phyloP scores from a whole-genome alignment of 257 asterid genomes.

The Haberlea rhodopensis region DNA sequence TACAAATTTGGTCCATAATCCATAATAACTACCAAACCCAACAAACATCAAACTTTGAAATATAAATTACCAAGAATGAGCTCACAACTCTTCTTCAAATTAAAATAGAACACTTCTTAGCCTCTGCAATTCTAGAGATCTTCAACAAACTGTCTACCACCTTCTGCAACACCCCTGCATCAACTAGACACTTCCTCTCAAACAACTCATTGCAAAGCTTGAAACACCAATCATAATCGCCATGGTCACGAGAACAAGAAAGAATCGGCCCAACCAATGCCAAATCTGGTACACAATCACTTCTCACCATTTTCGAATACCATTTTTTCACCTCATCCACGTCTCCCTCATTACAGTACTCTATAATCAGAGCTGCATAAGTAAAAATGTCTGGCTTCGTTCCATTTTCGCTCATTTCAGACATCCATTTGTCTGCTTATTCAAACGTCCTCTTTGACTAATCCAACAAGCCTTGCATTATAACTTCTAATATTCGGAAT shows the following conservation, averaged over 20 bases:
- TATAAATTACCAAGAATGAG: no score
- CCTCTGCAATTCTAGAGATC: conserved; percentile 34
- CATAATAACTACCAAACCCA: no score
- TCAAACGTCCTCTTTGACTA: conserved; percentile 29
- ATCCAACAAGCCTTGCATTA: conserved; percentile 37
- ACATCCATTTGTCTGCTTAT: conserved; percentile 33
- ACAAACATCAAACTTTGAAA: no score
- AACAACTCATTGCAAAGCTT: conserved; percentile 45
- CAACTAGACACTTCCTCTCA: conserved; percentile 31
- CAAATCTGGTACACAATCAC: conserved; percentile 29
- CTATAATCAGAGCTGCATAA: conserved; percentile 35
- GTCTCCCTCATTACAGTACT: conserved; percentile 31
- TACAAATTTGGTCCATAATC: no score
- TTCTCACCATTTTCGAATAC: conserved; percentile 29
- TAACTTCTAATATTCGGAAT: conserved; percentile 36
- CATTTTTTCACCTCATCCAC: conserved; percentile 43
- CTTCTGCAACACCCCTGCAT: conserved; percentile 34
- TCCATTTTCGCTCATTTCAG: conserved; percentile 30
- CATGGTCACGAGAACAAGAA: conserved; percentile 33
- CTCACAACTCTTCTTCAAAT: no score
- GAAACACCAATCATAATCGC: conserved; percentile 40
- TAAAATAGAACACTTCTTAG: conserved; percentile 37
- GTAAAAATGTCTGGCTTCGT: conserved; percentile 40
- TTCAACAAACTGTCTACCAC: conserved; percentile 43
- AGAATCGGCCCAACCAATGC: conserved; percentile 25